A percentile compares a stretch with the other conserved stretches of the same genome.
Conservation (phyloP, 208 protist species). For the Trichomonas tenax region DNA sequence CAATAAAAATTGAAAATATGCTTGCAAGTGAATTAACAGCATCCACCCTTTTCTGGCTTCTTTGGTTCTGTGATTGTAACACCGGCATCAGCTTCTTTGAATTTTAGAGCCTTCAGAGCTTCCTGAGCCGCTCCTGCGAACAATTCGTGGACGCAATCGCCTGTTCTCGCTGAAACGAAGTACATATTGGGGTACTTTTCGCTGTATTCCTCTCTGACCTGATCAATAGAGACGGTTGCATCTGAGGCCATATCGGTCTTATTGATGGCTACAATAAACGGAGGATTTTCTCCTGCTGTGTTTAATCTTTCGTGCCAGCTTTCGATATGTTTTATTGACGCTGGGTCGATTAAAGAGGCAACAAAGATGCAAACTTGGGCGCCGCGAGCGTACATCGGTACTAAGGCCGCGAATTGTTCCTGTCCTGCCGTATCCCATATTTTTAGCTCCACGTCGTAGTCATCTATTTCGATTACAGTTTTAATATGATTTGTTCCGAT, state of each 20-base stretch:
- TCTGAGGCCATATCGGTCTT: background rate
- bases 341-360: background rate
- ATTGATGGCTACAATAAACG: background rate
- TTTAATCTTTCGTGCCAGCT: background rate
- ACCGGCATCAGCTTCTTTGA: background rate
- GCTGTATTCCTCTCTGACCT: background rate
- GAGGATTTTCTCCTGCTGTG: background rate
- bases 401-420: background rate
- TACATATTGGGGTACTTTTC: background rate
- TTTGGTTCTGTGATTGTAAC: background rate
- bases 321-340: background rate
- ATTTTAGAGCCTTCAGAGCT: background rate
- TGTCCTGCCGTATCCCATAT: conserved; percentile 14
- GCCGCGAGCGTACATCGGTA: background rate
- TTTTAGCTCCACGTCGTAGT: background rate
- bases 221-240: background rate
- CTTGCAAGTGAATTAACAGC: background rate
- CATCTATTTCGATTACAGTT: background rate
- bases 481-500: background rate
- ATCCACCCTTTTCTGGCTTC: background rate
- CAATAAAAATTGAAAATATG: background rate
- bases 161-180: conserved; percentile 4
- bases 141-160: background rate
- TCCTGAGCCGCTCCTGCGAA: background rate
- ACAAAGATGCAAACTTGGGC: background rate